Evolutionary conservation across 345 rosid species (phyloP).

Genomic region (Hibiscus mutabilis): DNA sequence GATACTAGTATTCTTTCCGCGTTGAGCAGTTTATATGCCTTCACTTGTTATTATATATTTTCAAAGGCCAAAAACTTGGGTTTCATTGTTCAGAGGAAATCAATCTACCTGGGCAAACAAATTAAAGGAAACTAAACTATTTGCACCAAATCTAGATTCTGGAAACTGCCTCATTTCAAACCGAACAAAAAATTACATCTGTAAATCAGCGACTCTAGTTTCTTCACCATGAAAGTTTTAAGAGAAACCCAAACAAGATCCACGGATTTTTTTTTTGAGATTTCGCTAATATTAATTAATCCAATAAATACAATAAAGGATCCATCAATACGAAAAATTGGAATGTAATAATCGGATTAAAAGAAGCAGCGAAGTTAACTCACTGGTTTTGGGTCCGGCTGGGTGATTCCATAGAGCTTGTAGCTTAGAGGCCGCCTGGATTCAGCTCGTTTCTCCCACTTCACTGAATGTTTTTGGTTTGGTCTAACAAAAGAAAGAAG

Average conservation of each 20-base stretch:
- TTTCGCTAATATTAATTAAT: neutral
- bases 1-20: neutral
- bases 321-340: neutral
- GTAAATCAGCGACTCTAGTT: neutral
- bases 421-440: conserved; percentile 72
- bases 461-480: neutral
- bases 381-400: conserved; percentile 92
- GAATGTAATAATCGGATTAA: neutral
- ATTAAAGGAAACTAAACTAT: neutral
- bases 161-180: neutral
- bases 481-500: neutral
- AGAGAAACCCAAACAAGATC: neutral
- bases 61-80: neutral
- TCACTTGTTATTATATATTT: neutral
- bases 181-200: neutral
- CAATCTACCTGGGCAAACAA: neutral
- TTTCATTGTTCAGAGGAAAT: neutral
- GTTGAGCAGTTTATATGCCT: neutral
- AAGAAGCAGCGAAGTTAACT: conserved; percentile 20
- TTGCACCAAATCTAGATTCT: neutral
- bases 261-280: neutral
- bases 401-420: conserved; percentile 92
- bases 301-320: neutral
- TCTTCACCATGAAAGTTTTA: neutral
- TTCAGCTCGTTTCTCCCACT: conserved; percentile 3